Evolutionary conservation across 345 rosid species (phyloP).

Genomic region (Erucastrum elatum): DNA sequence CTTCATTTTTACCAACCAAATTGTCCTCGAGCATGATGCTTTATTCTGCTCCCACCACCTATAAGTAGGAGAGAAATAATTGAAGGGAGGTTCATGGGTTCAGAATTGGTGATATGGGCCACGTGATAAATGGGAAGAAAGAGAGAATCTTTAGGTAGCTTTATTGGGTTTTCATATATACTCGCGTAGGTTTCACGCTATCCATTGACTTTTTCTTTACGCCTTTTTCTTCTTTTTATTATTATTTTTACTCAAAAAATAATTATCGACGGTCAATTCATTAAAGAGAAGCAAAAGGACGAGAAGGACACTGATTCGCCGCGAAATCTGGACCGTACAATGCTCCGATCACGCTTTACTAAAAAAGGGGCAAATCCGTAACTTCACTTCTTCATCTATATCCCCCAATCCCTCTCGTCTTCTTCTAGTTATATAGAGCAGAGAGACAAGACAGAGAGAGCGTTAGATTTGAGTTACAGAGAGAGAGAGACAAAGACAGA

Average conservation of each 20-base stretch:
- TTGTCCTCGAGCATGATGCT: too few relatives aligned
- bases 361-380: constrained; percentile 22
- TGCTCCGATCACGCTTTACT: constrained; percentile 22
- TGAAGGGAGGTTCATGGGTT: constrained; percentile 8
- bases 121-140: constrained; percentile 30
- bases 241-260: neutral
- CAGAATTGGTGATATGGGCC: constrained; percentile 23
- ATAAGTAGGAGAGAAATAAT: neutral
- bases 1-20: neutral
- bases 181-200: constrained; percentile 46
- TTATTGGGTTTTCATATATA: constrained; percentile 5
- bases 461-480: neutral
- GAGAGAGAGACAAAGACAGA: neutral
- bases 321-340: constrained; percentile 37
- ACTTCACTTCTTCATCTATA: neutral
- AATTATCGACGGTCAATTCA: constrained; percentile 17
- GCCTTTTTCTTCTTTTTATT: neutral
- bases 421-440: constrained; percentile 25
- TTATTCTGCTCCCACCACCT: neutral
- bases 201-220: constrained; percentile 35
- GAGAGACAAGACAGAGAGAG: neutral
- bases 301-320: constrained; percentile 37
- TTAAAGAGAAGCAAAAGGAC: constrained; percentile 23
- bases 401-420: constrained; percentile 14
- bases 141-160: constrained; percentile 31